phyloP scores from a whole-genome alignment of 192 early-diverging fungal species.

The Paraglomus brasilianum region DNA sequence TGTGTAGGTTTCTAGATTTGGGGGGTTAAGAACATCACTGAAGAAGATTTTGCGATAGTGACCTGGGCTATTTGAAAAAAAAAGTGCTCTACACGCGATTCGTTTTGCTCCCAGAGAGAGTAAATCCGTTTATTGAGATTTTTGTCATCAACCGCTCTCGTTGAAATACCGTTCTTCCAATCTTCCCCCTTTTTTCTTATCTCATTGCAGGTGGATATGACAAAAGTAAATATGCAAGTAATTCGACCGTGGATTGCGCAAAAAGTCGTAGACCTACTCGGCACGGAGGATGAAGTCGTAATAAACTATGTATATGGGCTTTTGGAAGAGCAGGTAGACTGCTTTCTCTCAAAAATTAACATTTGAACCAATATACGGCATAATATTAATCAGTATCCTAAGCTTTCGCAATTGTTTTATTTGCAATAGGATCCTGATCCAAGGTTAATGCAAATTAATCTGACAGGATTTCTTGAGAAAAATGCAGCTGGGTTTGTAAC shows the following conservation, averaged over 20 bases:
- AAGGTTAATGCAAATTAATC: slow-evolving; percentile 88
- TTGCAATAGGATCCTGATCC: slow-evolving; percentile 70
- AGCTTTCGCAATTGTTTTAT: background rate
- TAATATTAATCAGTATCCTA: background rate
- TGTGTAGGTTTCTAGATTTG: background rate
- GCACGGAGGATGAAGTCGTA: slow-evolving; percentile 93
- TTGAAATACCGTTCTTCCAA: slow-evolving; percentile 14
- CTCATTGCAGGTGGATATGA: slow-evolving; percentile 69
- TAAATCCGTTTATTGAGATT: too few relatives aligned
- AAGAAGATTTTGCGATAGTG: slow-evolving; percentile 7
- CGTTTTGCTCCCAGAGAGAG: background rate
- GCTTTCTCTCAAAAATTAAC: background rate
- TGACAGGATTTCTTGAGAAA: slow-evolving; percentile 90
- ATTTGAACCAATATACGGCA: too few relatives aligned
- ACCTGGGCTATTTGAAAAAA: slow-evolving; percentile 15
- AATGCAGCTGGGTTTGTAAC: slow-evolving; percentile 80
- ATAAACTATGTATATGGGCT: slow-evolving; percentile 83
- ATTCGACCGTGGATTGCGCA: slow-evolving; percentile 87
- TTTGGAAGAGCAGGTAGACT: slow-evolving; percentile 69
- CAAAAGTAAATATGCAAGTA: slow-evolving; percentile 84
- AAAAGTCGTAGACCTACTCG: slow-evolving; percentile 71
- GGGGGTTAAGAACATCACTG: background rate
- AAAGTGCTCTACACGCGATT: slow-evolving; percentile 5
- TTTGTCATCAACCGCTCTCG: background rate
- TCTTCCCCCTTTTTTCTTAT: background rate